Conservation (phyloP, 2,329 filamentous ascomycete genomes). For the Diaporthe eres region DNA sequence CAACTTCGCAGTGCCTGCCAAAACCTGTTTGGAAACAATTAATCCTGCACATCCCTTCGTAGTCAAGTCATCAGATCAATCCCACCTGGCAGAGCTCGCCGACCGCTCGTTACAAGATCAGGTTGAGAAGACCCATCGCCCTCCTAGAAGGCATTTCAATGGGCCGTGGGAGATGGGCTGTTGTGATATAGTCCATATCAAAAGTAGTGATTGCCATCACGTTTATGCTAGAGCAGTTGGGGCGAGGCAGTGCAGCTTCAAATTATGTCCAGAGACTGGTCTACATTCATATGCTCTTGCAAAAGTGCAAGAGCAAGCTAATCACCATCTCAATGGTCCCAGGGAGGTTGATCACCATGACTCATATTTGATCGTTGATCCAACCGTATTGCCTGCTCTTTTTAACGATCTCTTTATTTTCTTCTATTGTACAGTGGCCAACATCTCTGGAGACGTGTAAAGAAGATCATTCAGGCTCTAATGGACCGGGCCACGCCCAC, state of each 20-base stretch:
- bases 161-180: neutral
- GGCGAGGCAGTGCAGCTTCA: neutral
- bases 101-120: too few relatives aligned
- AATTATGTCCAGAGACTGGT: neutral
- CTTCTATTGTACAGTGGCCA: conserved; percentile 13
- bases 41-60: too few relatives aligned
- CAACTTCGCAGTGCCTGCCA: too few relatives aligned
- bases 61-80: too few relatives aligned
- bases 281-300: neutral
- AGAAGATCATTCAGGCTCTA: neutral
- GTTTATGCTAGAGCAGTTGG: neutral
- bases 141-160: neutral
- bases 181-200: neutral
- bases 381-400: neutral
- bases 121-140: too few relatives aligned
- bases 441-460: neutral
- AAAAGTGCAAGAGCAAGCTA: neutral
- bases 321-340: neutral
- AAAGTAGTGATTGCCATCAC: neutral
- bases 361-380: neutral
- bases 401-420: neutral
- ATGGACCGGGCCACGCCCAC: too few relatives aligned
- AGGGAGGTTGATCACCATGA: neutral
- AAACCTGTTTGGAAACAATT: too few relatives aligned
- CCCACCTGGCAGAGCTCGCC: too few relatives aligned